phyloP scores from a whole-genome alignment of 768 basidiomycete genomes.

The Lyophyllum decastes region DNA sequence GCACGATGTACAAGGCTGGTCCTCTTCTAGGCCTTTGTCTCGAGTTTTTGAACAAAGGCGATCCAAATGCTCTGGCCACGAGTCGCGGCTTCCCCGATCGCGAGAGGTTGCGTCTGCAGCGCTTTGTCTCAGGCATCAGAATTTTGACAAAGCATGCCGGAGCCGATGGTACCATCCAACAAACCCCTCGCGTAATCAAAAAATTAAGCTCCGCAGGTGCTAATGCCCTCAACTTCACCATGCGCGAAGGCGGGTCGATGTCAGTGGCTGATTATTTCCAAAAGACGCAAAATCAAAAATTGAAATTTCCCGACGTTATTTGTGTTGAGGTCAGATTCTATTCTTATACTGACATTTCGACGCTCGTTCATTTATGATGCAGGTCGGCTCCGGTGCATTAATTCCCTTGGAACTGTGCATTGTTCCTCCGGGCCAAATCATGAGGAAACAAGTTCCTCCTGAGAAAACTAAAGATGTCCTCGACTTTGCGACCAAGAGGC shows the following conservation, averaged over 20 bases:
- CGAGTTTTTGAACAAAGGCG: conserved; percentile 41
- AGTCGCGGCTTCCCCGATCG: conserved; percentile 52
- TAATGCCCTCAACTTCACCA: conserved; percentile 50
- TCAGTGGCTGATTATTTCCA: conserved; percentile 66
- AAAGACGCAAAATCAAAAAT: conserved; percentile 47
- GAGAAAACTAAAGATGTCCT: conserved; percentile 66
- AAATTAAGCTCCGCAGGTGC: conserved; percentile 59
- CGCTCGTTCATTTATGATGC: neutral
- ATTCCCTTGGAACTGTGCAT: conserved; percentile 65
- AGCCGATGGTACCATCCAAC: conserved; percentile 22
- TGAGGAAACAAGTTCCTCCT: conserved; percentile 69
- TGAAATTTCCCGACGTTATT: conserved; percentile 62
- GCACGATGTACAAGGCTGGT: conserved; percentile 69
- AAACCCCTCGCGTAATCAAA: conserved; percentile 61
- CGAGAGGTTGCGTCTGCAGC: conserved; percentile 53
- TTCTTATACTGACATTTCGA: conserved; percentile 1
- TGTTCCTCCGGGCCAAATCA: conserved; percentile 64
- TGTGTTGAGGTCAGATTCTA: conserved; percentile 62
- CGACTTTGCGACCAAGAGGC: conserved; percentile 66
- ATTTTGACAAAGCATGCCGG: conserved; percentile 44
- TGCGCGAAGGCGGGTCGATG: conserved; percentile 55
- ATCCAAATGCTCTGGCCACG: conserved; percentile 40
- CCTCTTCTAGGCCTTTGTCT: conserved; percentile 53
- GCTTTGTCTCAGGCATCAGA: conserved; percentile 56
- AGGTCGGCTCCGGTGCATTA: conserved; percentile 64